Evolutionary conservation across 139 green algal genomes (phyloP).

Genomic region (Chlamydomonas asymmetrica): DNA sequence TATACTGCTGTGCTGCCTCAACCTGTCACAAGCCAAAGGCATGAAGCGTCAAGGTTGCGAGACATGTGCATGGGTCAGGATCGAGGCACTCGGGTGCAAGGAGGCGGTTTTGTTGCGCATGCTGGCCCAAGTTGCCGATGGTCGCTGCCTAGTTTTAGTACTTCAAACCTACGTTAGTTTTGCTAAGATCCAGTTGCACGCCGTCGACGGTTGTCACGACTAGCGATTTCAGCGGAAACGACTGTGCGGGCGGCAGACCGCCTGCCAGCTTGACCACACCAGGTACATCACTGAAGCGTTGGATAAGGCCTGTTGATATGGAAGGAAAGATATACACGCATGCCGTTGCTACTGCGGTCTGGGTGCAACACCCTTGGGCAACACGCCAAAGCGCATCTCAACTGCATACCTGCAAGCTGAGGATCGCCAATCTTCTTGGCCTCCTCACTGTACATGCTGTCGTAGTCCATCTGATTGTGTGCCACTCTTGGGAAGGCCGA

Average conservation of each 20-base stretch:
- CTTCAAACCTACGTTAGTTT: no score
- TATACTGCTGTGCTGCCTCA: not conserved
- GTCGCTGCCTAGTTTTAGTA: not conserved
- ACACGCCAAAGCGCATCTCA: not conserved
- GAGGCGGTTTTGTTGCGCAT: not conserved
- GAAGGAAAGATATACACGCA: no score
- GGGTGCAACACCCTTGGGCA: not conserved
- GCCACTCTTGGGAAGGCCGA: no score
- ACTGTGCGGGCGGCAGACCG: slow-evolving; percentile 8
- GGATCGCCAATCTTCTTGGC: not conserved
- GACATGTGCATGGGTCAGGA: not conserved
- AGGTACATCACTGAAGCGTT: slow-evolving; percentile 10
- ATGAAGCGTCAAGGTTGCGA: not conserved
- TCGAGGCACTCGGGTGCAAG: no score
- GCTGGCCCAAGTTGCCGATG: not conserved
- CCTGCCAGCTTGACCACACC: slow-evolving; percentile 11
- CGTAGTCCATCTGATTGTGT: slow-evolving; percentile 28
- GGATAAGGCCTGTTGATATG: slow-evolving; percentile 2
- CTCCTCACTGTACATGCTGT: slow-evolving; percentile 3
- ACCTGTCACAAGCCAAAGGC: not conserved
- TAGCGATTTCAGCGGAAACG: slow-evolving; percentile 1
- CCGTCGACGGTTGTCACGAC: not conserved
- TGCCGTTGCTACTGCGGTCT: no score
- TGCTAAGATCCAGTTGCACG: not conserved
- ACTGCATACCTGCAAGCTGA: slow-evolving; percentile 2